Percentiles rank a stretch among this genome's conserved stretches.
phyloP scores from a whole-genome alignment of 768 basidiomycete species.

The Cytidiella melzeri region DNA sequence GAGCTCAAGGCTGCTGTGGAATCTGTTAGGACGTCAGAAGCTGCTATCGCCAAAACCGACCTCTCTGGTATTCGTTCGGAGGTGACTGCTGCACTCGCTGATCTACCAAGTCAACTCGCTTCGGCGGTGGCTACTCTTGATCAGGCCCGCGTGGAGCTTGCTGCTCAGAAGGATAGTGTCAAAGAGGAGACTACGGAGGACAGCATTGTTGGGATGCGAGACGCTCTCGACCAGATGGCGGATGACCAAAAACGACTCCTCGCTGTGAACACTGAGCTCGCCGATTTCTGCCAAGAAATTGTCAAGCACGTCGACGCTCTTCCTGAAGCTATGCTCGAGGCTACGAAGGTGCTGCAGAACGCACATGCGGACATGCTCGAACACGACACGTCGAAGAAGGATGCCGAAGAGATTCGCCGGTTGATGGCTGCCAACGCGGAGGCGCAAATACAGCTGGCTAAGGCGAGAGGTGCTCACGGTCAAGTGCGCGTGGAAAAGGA shows the following conservation, averaged over 20 bases:
- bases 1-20: slow-evolving; percentile 18
- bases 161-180: slow-evolving; percentile 15
- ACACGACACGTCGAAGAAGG: slow-evolving; percentile 50
- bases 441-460: slow-evolving; percentile 64
- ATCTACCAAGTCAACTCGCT: slow-evolving; percentile 42
- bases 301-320: slow-evolving; percentile 48
- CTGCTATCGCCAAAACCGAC: slow-evolving; percentile 10
- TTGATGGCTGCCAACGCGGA: slow-evolving; percentile 50
- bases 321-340: slow-evolving; percentile 51
- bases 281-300: slow-evolving; percentile 46
- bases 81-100: slow-evolving; percentile 32
- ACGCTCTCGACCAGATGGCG: slow-evolving; percentile 41
- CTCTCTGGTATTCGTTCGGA: slow-evolving; percentile 16
- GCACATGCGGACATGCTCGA: slow-evolving; percentile 59
- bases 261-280: slow-evolving; percentile 42
- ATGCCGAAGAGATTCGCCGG: slow-evolving; percentile 66
- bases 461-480: slow-evolving; percentile 72
- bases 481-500: slow-evolving; percentile 83
- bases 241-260: slow-evolving; percentile 45
- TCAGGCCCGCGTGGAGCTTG: slow-evolving; percentile 20
- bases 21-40: slow-evolving; percentile 2
- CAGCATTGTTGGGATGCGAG: slow-evolving; percentile 39
- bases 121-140: slow-evolving; percentile 40
- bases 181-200: slow-evolving; percentile 14
- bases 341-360: slow-evolving; percentile 50